Evolutionary conservation across 306 rosid species (phyloP).

Genomic region (Arachis hypogaea): DNA sequence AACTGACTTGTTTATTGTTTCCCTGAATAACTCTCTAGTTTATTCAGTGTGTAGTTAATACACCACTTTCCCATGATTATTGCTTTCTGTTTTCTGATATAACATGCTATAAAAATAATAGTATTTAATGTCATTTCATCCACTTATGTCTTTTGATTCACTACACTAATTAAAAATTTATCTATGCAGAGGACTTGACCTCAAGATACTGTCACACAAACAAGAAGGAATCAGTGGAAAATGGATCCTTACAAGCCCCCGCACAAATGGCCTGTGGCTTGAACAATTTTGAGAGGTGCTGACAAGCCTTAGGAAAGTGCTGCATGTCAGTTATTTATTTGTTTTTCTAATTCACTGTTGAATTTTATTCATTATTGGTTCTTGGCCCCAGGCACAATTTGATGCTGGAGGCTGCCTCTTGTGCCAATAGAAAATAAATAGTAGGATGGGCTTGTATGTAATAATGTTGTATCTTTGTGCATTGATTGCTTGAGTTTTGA

Average conservation of each 20-base stretch:
- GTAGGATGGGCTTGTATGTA: conserved; percentile 40
- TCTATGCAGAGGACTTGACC: conserved; percentile 27
- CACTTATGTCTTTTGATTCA: neutral
- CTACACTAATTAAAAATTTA: neutral
- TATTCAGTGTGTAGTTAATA: conserved; percentile 1
- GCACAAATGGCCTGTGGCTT: conserved; percentile 46
- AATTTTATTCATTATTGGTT: conserved; percentile 43
- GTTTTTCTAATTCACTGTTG: conserved; percentile 26
- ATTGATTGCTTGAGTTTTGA: conserved; percentile 14
- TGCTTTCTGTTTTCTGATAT: conserved; percentile 1
- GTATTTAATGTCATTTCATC: neutral
- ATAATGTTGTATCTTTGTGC: conserved; percentile 8
- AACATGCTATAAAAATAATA: neutral
- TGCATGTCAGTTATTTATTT: conserved; percentile 38
- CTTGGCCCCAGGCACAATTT: conserved; percentile 46
- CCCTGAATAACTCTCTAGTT: conserved; percentile 4
- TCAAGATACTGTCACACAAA: neutral
- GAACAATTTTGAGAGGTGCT: conserved; percentile 59
- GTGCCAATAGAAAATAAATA: conserved; percentile 37
- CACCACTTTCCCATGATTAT: conserved; percentile 20
- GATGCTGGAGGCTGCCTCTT: conserved; percentile 47
- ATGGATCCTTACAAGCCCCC: conserved; percentile 39
- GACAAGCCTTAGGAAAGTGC: conserved; percentile 42
- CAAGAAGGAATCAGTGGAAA: conserved; percentile 26
- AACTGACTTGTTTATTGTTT: conserved; percentile 1